phyloP scores from a whole-genome alignment of 345 rosid genomes.

The Geranium rotundifolium region DNA sequence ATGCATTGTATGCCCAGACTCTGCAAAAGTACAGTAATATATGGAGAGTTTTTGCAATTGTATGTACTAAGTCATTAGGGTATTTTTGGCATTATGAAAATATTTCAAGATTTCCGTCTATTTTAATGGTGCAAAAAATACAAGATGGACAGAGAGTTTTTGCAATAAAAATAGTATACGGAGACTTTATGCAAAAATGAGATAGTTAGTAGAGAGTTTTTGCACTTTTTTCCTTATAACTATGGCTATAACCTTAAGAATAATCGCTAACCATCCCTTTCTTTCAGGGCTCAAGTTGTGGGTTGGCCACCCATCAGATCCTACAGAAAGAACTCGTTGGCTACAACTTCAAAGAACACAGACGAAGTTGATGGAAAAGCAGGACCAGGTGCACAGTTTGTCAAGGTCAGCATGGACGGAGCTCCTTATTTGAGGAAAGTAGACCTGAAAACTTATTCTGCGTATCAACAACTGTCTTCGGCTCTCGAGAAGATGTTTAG shows the following conservation, averaged over 20 bases:
- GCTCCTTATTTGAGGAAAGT: constrained; percentile 73
- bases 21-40: no score
- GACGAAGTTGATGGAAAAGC: constrained; percentile 58
- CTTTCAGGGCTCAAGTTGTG: constrained; percentile 59
- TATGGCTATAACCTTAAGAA: neutral
- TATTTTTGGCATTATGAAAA: no score
- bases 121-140: no score
- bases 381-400: constrained; percentile 41
- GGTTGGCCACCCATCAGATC: constrained; percentile 81
- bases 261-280: constrained; percentile 4
- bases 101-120: no score
- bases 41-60: no score
- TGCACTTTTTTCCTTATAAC: neutral
- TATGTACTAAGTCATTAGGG: no score
- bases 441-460: constrained; percentile 40
- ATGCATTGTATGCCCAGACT: no score
- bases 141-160: no score
- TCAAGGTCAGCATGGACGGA: constrained; percentile 78
- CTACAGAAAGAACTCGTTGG: constrained; percentile 51
- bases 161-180: no score
- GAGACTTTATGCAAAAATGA: no score
- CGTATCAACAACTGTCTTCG: constrained; percentile 53
- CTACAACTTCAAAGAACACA: constrained; percentile 39
- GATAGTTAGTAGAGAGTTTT: no score
- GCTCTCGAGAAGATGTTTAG: constrained; percentile 76